Conservation (phyloP, 176 grass and related monocot species). For the Avena atlantica region DNA sequence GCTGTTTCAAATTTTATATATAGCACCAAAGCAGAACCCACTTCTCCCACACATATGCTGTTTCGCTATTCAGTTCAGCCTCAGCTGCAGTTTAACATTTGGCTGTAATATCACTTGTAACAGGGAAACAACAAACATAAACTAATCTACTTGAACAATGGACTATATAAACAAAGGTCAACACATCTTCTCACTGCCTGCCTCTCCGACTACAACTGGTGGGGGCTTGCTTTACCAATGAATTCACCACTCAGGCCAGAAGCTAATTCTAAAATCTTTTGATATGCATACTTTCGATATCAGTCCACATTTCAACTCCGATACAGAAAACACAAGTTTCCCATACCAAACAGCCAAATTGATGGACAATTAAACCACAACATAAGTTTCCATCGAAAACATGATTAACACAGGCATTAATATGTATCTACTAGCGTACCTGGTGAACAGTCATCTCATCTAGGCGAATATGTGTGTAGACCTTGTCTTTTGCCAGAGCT, state of each 20-base stretch:
- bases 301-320: not conserved
- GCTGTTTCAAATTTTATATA: not conserved
- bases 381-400: not conserved
- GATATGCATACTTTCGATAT: not conserved
- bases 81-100: not conserved
- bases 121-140: not conserved
- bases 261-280: not conserved
- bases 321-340: not conserved
- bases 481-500: constrained; percentile 96
- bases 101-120: not conserved
- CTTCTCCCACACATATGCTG: not conserved
- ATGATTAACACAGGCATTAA: not conserved
- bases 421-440: constrained; percentile 45
- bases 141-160: not conserved
- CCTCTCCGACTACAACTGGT: not conserved
- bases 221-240: not conserved
- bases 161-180: not conserved
- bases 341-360: not conserved
- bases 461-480: constrained; percentile 85
- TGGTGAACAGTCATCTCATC: constrained; percentile 96
- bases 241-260: not conserved
- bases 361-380: not conserved
- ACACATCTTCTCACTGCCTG: not conserved
- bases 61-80: constrained; percentile 14
- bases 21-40: not conserved